Conservation (phyloP, 2,329 filamentous ascomycete genomes). For the Ascochyta koolunga region DNA sequence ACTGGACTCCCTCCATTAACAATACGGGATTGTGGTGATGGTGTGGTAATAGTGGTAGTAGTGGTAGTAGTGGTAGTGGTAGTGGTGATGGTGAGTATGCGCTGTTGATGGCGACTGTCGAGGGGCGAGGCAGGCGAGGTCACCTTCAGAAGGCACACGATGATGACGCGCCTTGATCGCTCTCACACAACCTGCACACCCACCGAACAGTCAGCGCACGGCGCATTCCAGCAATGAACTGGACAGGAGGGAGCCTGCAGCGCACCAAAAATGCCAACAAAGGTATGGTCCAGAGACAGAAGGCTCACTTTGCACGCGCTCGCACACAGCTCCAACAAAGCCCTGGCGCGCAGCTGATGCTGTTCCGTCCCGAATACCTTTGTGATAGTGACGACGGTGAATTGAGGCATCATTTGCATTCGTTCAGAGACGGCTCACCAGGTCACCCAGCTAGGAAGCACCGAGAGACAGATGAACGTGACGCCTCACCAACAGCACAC, state of each 20-base stretch:
- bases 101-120: not conserved
- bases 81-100: not conserved
- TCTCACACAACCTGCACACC: not conserved
- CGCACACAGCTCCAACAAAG: constrained; percentile 41
- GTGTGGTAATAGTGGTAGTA: too few relatives aligned
- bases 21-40: too few relatives aligned
- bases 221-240: constrained; percentile 50
- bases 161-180: not conserved
- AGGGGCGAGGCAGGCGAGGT: not conserved
- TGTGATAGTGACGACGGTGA: constrained; percentile 14
- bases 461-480: not conserved
- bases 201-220: not conserved
- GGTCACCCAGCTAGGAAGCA: constrained; percentile 11
- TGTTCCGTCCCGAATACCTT: constrained; percentile 36
- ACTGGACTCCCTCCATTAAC: too few relatives aligned
- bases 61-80: not conserved
- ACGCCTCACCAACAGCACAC: not conserved
- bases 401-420: constrained; percentile 11
- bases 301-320: constrained; percentile 54
- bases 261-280: constrained; percentile 47
- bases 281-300: constrained; percentile 50
- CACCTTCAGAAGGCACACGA: constrained; percentile 10
- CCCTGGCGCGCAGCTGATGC: constrained; percentile 12
- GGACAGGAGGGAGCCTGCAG: constrained; percentile 55
- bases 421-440: constrained; percentile 17